Evolutionary conservation across 139 green algal species (phyloP), one percentile per base, ranked within the genome.

Genomic region (Micromonas commoda): DNA sequence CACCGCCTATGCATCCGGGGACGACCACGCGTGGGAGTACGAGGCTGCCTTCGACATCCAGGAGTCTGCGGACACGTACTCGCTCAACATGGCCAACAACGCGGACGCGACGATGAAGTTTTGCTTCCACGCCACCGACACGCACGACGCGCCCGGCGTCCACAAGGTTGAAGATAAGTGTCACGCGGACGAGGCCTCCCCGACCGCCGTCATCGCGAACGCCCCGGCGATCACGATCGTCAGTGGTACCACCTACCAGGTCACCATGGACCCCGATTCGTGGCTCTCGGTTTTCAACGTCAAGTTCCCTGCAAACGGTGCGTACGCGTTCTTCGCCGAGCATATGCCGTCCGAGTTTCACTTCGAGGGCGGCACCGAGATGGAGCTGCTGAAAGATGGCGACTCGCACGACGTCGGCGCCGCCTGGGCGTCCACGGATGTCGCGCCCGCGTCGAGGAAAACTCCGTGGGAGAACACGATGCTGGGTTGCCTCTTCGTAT

Each of bases 321-420:
- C 9, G 9, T 57, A 57, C 45, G 63, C 29, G 63, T 28, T 70
- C 13, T 70, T 28, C 63, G 16, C 29, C 63, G 63, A 33, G 63
- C 63, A 70, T 19, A 70, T 21, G 28, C 63, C 63, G 63, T 35
- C 28, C 9, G 63, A 70, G 63, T 70, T 28, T 70, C 9, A 70
- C 28, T 57, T 57, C 45, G 16, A 9, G 9, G 45, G 45, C 45
- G 45, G 45, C 9, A 57, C 28, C 13, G 29, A 70, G 63, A 31
- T 70, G 28, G 63, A 33, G 29, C 16, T 70, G 29, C 63, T 70
- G 28, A 33, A 70, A 19, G 63, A 70, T 19, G 28, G 13, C 9
- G 63, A 70, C 13, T 33, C 28, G 63, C 28, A 70, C 63, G 63
- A 70, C 29, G 63, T 70, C 28, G 63, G 6, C 28, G 63, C 63